phyloP scores from a whole-genome alignment of 805 yeast genomes.

The Kazachstania taianensis region DNA sequence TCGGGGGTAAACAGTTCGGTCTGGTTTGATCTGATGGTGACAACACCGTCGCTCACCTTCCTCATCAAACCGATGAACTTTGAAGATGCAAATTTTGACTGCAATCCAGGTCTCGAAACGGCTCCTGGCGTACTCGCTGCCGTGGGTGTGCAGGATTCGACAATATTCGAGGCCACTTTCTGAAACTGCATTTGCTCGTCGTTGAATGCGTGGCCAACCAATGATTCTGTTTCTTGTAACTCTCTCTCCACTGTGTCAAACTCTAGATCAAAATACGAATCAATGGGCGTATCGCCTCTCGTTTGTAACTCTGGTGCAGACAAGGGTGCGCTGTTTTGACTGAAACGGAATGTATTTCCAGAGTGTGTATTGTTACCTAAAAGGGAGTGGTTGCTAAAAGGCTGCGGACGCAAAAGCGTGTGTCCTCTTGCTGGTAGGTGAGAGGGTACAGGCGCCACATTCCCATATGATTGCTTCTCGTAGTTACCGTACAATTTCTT shows the following conservation, averaged over 20 bases:
- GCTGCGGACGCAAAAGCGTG: neutral
- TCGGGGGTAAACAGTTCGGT: slow-evolving; percentile 17
- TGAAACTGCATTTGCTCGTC: slow-evolving; percentile 21
- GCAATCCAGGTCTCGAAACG: slow-evolving; percentile 4
- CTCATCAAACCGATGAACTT: slow-evolving; percentile 25
- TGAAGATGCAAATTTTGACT: slow-evolving; percentile 15
- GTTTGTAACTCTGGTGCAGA: neutral
- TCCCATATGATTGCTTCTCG: slow-evolving; percentile 5
- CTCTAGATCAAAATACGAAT: slow-evolving; percentile 14
- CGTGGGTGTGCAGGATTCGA: slow-evolving; percentile 11
- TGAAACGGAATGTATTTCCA: too few relatives aligned
- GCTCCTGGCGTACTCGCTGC: slow-evolving; percentile 9
- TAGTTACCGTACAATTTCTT: slow-evolving; percentile 20
- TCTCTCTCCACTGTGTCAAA: slow-evolving; percentile 20
- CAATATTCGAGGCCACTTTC: slow-evolving; percentile 19
- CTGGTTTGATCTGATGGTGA: slow-evolving; percentile 13
- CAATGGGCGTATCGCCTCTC: neutral
- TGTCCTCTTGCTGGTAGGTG: too few relatives aligned
- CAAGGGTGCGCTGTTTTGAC: too few relatives aligned
- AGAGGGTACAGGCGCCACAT: neutral
- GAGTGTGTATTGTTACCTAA: neutral
- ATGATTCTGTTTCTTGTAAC: slow-evolving; percentile 4
- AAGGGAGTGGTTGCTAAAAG: neutral
- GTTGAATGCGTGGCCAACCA: slow-evolving; percentile 4
- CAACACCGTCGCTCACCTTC: slow-evolving; percentile 23